Percentiles rank a stretch among this genome's conserved stretches.
Evolutionary conservation across 202 grass and related monocot species (phyloP).

Genomic region (Panicum hallii): DNA sequence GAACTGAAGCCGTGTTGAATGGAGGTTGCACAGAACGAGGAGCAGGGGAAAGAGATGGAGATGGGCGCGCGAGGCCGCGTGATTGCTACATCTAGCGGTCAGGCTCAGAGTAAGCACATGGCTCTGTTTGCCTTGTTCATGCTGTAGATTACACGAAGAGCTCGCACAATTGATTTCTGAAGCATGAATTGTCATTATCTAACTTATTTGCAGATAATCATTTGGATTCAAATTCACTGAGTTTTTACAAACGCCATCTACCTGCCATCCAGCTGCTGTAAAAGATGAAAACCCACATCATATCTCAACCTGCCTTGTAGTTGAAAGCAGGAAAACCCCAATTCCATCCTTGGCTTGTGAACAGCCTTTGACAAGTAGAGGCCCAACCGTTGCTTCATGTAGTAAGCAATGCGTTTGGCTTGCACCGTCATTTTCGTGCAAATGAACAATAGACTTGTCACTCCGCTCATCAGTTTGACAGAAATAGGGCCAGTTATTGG

Average conservation of each 20-base stretch:
- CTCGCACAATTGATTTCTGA: background rate
- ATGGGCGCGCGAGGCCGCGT: background rate
- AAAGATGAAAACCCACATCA: constrained; percentile 5
- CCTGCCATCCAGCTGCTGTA: no score
- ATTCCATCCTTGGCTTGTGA: background rate
- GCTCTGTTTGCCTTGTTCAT: background rate
- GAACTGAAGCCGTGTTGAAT: background rate
- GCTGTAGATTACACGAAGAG: background rate
- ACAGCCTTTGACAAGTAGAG: background rate
- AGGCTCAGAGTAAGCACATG: background rate
- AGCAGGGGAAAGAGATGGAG: background rate
- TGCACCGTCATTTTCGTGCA: constrained; percentile 8
- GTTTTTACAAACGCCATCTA: background rate
- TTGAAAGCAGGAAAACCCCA: background rate
- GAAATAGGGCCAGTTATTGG: background rate
- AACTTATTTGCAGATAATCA: background rate
- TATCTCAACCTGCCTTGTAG: background rate
- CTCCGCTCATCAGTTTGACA: background rate
- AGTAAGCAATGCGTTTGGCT: constrained; percentile 11
- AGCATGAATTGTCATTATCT: background rate
- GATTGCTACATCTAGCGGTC: background rate
- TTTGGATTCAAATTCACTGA: background rate
- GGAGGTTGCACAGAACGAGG: background rate
- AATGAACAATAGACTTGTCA: background rate
- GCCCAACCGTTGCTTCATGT: background rate